Evolutionary conservation across 2,329 filamentous ascomycete species (phyloP).

Genomic region (Penicillium sp.): DNA sequence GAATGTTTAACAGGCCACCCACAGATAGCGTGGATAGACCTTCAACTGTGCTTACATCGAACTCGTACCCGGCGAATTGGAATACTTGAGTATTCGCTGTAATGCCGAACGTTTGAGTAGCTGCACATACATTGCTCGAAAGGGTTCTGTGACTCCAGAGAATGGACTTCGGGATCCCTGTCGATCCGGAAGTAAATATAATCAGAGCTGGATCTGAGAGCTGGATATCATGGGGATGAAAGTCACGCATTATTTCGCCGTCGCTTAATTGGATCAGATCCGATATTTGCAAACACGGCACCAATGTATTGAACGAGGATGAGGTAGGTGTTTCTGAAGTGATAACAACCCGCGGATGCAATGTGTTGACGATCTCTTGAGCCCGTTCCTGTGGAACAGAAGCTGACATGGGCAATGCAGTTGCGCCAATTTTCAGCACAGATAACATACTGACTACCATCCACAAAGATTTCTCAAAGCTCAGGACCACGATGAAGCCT

Average conservation of each 20-base stretch:
- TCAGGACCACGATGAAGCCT: slow-evolving; percentile 23
- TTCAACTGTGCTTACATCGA: slow-evolving; percentile 35
- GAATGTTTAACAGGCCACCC: slow-evolving; percentile 44
- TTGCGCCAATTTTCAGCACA: slow-evolving; percentile 16
- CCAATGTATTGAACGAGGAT: not conserved
- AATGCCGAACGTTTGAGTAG: slow-evolving; percentile 13
- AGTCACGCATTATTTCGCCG: not conserved
- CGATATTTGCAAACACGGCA: not conserved
- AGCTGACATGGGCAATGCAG: slow-evolving; percentile 8
- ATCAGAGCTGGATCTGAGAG: slow-evolving; percentile 4
- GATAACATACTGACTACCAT: slow-evolving; percentile 15
- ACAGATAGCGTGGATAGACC: slow-evolving; percentile 34
- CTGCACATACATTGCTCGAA: slow-evolving; percentile 9
- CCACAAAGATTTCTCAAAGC: slow-evolving; percentile 18
- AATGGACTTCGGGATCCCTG: slow-evolving; percentile 16
- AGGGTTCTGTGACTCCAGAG: slow-evolving; percentile 20
- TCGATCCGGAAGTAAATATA: slow-evolving; percentile 20
- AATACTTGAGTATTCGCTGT: slow-evolving; percentile 17
- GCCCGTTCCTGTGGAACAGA: not conserved
- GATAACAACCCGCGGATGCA: slow-evolving; percentile 6
- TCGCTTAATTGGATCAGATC: not conserved
- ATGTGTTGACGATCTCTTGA: not conserved
- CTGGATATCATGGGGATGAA: not conserved
- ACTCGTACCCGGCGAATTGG: slow-evolving; percentile 39
- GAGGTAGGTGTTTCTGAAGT: not conserved